Percentiles rank a stretch among this genome's conserved stretches.
These are phyloP conservation scores for Podila epicladia DNA, from an alignment of 192 early-diverging fungal genomes.

Conservation along the genomic window DNA sequence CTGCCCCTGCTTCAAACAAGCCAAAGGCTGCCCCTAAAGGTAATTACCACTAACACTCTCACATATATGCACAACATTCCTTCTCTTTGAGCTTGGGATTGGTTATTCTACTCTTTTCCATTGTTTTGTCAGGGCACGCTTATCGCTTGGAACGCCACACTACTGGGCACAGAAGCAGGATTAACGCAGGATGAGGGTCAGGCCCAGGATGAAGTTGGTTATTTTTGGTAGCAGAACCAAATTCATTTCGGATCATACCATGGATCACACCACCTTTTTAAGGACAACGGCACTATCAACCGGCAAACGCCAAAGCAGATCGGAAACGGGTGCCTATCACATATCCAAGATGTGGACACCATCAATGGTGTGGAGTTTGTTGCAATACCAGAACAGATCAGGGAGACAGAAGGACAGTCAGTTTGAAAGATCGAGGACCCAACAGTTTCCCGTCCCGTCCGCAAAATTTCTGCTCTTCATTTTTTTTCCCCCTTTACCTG, in stretches of 20 bases:
- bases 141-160: no score
- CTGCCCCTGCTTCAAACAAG: slow-evolving; percentile 2
- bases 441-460: slow-evolving; percentile 35
- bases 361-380: background rate
- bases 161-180: no score
- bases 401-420: background rate
- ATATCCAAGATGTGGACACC: background rate
- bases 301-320: background rate
- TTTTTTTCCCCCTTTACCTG: background rate
- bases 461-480: slow-evolving; percentile 16
- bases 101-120: no score
- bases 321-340: background rate
- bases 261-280: no score
- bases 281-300: no score
- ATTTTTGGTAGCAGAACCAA: no score
- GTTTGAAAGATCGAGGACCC: background rate
- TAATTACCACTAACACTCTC: background rate
- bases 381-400: slow-evolving; percentile 3
- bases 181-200: no score
- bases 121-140: no score
- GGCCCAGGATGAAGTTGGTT: no score
- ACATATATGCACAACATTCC: no score
- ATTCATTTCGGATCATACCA: no score
- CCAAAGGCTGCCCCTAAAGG: slow-evolving; percentile 24
- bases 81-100: no score